Percentiles rank a stretch among this genome's conserved stretches.
phyloP scores from a whole-genome alignment of 2,329 filamentous ascomycete species.

The Cadophora sp. region DNA sequence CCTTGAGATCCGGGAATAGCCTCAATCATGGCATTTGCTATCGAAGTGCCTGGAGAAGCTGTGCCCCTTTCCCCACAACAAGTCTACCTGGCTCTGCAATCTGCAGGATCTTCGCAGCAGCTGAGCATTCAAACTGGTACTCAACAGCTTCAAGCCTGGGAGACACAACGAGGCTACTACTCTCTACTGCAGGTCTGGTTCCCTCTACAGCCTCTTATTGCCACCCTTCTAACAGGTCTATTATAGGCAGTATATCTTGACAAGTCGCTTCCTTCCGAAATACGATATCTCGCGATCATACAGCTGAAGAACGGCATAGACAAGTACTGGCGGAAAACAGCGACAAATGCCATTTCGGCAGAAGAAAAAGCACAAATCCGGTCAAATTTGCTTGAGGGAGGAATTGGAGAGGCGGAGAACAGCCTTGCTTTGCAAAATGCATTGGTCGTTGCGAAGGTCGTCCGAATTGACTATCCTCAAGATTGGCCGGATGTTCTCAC shows the following conservation, averaged over 20 bases:
- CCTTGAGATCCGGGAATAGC: neutral
- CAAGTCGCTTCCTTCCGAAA: slow-evolving; percentile 74
- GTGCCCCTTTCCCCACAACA: slow-evolving; percentile 70
- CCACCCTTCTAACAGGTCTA: slow-evolving; percentile 12
- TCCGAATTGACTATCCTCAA: slow-evolving; percentile 85
- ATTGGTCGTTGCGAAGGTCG: slow-evolving; percentile 84
- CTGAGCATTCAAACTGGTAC: slow-evolving; percentile 70
- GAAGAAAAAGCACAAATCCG: slow-evolving; percentile 82
- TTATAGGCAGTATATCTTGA: slow-evolving; percentile 82
- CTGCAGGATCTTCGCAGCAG: slow-evolving; percentile 66
- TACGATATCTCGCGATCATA: slow-evolving; percentile 89
- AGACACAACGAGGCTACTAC: slow-evolving; percentile 70
- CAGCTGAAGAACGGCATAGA: slow-evolving; percentile 97
- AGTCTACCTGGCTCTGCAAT: slow-evolving; percentile 68
- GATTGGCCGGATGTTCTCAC: slow-evolving; percentile 77
- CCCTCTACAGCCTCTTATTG: neutral
- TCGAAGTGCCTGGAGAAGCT: slow-evolving; percentile 84
- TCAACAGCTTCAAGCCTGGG: slow-evolving; percentile 76
- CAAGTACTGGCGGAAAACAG: slow-evolving; percentile 81
- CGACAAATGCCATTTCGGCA: slow-evolving; percentile 68
- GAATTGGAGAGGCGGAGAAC: slow-evolving; percentile 76
- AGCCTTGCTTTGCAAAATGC: slow-evolving; percentile 87
- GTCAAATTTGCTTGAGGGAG: slow-evolving; percentile 75
- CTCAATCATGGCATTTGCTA: slow-evolving; percentile 66
- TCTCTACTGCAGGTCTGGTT: slow-evolving; percentile 67